phyloP scores from a whole-genome alignment of 2,329 filamentous ascomycete genomes.

The Monosporascus sp. region DNA sequence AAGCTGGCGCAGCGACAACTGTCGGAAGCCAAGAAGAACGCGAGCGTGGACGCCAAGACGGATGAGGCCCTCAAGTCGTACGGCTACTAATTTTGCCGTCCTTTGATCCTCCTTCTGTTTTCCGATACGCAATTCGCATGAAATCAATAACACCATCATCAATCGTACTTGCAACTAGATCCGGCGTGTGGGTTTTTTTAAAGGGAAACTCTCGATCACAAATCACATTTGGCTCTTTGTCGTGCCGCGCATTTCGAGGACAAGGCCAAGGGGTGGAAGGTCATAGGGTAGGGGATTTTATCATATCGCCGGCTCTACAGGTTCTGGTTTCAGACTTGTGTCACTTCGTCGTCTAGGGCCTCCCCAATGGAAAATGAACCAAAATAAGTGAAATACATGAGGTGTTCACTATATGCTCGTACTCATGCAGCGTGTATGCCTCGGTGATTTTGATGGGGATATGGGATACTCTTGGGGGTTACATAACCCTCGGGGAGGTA shows the following conservation, averaged over 20 bases:
- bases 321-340: constrained; percentile 21
- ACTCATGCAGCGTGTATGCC: not conserved
- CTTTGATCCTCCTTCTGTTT: constrained; percentile 21
- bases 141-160: constrained; percentile 22
- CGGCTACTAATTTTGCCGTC: constrained; percentile 68
- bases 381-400: constrained; percentile 13
- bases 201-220: constrained; percentile 27
- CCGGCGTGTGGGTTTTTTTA: constrained; percentile 26
- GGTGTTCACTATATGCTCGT: not conserved
- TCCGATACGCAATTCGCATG: constrained; percentile 23
- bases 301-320: constrained; percentile 21
- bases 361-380: constrained; percentile 30
- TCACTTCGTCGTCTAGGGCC: constrained; percentile 28
- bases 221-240: constrained; percentile 26
- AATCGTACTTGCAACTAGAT: constrained; percentile 30
- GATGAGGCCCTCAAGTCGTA: constrained; percentile 80
- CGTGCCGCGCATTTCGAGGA: constrained; percentile 26
- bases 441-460: no score
- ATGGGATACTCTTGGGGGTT: no score
- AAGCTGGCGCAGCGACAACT: constrained; percentile 90
- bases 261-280: constrained; percentile 19
- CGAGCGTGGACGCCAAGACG: constrained; percentile 80
- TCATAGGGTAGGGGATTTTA: constrained; percentile 23
- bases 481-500: no score
- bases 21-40: constrained; percentile 87